phyloP scores from a whole-genome alignment of 2,329 filamentous ascomycete species.

The Fusarium multiceps region DNA sequence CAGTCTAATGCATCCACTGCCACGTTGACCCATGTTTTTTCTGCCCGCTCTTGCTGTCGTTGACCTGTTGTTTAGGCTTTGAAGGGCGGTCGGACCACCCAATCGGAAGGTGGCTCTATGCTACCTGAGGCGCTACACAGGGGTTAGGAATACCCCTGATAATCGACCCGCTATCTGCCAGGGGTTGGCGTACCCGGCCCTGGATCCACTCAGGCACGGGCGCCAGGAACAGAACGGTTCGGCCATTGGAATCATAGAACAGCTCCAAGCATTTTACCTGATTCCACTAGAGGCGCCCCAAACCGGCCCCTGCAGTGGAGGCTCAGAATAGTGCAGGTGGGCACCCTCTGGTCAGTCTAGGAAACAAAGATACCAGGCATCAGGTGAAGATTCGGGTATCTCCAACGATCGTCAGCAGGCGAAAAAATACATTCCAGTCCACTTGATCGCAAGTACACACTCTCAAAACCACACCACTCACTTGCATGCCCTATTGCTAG shows the following conservation, averaged over 20 bases:
- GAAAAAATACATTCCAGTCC: conserved; percentile 12
- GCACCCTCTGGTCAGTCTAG: neutral
- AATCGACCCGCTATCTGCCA: conserved; percentile 8
- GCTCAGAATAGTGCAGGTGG: conserved; percentile 19
- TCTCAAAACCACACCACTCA: conserved; percentile 11
- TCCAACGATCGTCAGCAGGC: neutral
- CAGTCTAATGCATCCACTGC: conserved; percentile 22
- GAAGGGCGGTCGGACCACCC: neutral
- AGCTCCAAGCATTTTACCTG: conserved; percentile 24
- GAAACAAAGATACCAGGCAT: conserved; percentile 30
- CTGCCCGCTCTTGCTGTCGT: neutral
- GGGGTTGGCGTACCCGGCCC: conserved; percentile 18
- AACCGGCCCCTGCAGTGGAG: conserved; percentile 38
- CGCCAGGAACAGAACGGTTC: conserved; percentile 16
- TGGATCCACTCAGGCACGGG: conserved; percentile 5
- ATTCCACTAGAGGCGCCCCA: conserved; percentile 29
- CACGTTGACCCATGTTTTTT: conserved; percentile 37
- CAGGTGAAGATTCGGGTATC: conserved; percentile 16
- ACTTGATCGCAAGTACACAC: conserved; percentile 6
- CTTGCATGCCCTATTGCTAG: conserved; percentile 14
- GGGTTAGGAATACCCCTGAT: conserved; percentile 24
- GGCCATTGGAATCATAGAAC: conserved; percentile 18
- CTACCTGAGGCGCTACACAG: conserved; percentile 11
- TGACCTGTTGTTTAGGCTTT: conserved; percentile 19
- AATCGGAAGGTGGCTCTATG: conserved; percentile 25